Base-by-base conservation (phyloP, 2,329 filamentous ascomycete species). In the Karstenula rhodostoma region DNA sequence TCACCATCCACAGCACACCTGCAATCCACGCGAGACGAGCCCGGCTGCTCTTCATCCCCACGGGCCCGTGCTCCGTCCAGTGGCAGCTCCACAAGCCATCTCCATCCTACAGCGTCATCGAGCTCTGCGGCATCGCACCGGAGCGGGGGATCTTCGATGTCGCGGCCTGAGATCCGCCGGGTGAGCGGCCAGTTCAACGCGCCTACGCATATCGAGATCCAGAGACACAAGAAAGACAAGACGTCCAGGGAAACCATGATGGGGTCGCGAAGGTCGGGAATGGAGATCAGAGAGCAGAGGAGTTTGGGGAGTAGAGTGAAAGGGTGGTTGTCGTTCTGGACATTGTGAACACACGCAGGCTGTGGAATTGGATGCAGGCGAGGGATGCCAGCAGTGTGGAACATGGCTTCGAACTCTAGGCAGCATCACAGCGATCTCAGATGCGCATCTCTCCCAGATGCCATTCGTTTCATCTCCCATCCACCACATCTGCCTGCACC, bases 101-200 rank as follows among this genome's bases (percentile, higher is more conserved):
- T 57, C 19, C 46, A 48, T 6, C 54, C 54, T 22, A 50, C 23
- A 4, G 19, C 37, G 17, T 57, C 46, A 25, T 50, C 29, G 17
- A 27, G 43, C 13, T 49, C 55, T 15, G 17, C 55, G 25, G 7
- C 33, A 9, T 55, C 40, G n/a, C 27, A 29, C 25, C 8, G 13
- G 25, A 49, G 27, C 49, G 32, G 13, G 12, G n/a, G 33, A 25
- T 42, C 48, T 15, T 35, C 22, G 17, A 15, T 10, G 7, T 47
- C 54, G 27, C 64, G 50, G n/a, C 42, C 55, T 44, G 66, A 69
- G 46, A 54, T 69, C 9, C 59, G 56, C 27, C 56, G 65, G 46
- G 51, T 73, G 50, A 71, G 69, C 53, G 70, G 66, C 15, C 68
- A 67, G 12, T 73, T 73, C 59, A 73, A 73, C 40, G 64, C 69